These are phyloP conservation scores for Acorus calamus DNA, from an alignment of 106 monocot species.

Conservation along the genomic window DNA sequence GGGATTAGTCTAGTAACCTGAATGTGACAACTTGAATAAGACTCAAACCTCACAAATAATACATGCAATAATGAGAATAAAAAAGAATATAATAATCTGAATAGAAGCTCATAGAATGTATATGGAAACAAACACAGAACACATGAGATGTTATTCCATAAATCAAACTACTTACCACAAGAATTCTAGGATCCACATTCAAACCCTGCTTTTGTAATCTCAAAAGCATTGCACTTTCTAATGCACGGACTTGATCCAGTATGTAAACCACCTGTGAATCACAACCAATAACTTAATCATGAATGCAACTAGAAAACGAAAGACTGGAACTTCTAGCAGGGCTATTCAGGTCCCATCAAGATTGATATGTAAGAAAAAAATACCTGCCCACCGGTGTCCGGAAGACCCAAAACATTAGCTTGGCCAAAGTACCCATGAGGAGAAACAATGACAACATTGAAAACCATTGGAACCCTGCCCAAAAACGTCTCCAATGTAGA, in stretches of 20 bases:
- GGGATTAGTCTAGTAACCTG: conserved; percentile 95
- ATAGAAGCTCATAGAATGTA: background rate
- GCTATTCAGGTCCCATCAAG: no score
- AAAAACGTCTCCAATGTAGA: conserved; percentile 63
- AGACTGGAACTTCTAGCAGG: no score
- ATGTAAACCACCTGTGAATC: conserved; percentile 68
- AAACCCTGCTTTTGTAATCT: conserved; percentile 78
- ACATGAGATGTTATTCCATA: background rate
- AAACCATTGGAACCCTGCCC: conserved; percentile 88
- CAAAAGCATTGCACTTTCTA: conserved; percentile 80
- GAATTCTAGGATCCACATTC: conserved; percentile 68
- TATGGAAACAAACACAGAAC: background rate
- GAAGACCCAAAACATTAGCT: conserved; percentile 84
- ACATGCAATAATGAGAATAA: background rate
- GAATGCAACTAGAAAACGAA: no score
- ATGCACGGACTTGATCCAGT: conserved; percentile 89
- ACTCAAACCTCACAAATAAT: background rate
- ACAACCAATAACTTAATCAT: background rate
- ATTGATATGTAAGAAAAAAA: background rate
- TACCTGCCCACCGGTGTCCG: conserved; percentile 97
- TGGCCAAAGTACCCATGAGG: conserved; percentile 96
- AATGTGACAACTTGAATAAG: background rate
- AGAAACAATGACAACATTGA: conserved; percentile 87
- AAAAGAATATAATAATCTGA: background rate
- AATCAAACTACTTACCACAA: conserved; percentile 42